Evolutionary conservation across 108 stramenopile genomes (phyloP), one percentile per base, ranked within the genome.

Genomic region (Pseudonitzschia pungens): DNA sequence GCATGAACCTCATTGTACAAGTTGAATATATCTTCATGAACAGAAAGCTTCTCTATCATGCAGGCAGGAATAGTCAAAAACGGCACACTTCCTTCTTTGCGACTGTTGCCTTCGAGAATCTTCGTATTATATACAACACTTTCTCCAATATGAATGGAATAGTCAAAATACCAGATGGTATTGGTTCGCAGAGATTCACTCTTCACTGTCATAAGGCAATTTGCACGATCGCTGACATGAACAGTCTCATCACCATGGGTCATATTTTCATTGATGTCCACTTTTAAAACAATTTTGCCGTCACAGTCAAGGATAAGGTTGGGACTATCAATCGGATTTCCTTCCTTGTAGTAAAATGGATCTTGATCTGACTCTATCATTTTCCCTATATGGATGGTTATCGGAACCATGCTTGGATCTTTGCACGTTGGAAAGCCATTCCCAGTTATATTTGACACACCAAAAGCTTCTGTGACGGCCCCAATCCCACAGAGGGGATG

Each of bases 141-240:
- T n/a, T 31, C 0, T 4, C 36, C 60, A 20, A 40, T 3, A 41
- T 40, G 40, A 40, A 62, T 20, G 14, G 40, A 40, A 40, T 62
- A 62, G 6, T 62, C 36, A 9, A 62, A 32, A 32, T 20, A 62
- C 60, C 40, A 62, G 60, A 42, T 62, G 26, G 60, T 18, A 33
- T 62, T 6, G 14, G 2, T 8, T 62, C 40, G n/a, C 33, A 16
- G 1, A 62, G 6, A 62, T 18, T 62, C 12, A 62, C 16, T n/a
- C n/a, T 18, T n/a, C n/a, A n/a, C n/a, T n/a, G n/a, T n/a, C n/a
- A n/a, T n/a, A n/a, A n/a, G n/a, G 20, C 60, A 62, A 10, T 5
- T 0, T 4, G 60, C 60, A 4, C 60, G 33, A 62, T 62, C 60
- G 15, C 5, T 15, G 12, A 62, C 60, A 7, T 15, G 12, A 0